Evolutionary conservation across 257 asterid species (phyloP).

Genomic region (Avicennia marina): DNA sequence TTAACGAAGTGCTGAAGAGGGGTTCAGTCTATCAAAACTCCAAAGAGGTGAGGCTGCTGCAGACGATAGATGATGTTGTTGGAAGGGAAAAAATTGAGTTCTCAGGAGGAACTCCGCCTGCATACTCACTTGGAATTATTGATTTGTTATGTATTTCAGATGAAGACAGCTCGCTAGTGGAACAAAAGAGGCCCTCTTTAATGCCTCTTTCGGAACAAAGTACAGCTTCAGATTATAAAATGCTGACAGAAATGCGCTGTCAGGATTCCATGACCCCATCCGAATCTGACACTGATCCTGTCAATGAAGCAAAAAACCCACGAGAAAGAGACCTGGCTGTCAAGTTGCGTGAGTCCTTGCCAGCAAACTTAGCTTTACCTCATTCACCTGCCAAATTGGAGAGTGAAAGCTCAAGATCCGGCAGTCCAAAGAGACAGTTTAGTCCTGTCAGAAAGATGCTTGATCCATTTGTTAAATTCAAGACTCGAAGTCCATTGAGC

Average conservation of each 20-base stretch:
- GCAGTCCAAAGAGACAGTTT: slow-evolving; percentile 46
- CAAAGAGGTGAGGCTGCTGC: slow-evolving; percentile 36
- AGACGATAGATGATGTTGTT: slow-evolving; percentile 26
- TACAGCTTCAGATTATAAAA: slow-evolving; percentile 20
- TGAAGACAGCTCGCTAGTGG: slow-evolving; percentile 42
- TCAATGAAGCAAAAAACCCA: slow-evolving; percentile 13
- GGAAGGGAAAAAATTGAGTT: slow-evolving; percentile 74
- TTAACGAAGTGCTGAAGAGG: slow-evolving; percentile 43
- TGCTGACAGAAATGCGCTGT: slow-evolving; percentile 16
- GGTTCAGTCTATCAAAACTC: slow-evolving; percentile 81
- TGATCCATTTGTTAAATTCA: slow-evolving; percentile 69
- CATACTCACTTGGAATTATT: slow-evolving; percentile 52
- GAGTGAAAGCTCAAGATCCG: slow-evolving; percentile 38
- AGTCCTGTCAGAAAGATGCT: slow-evolving; percentile 48
- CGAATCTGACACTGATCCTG: slow-evolving; percentile 19
- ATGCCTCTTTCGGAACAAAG: slow-evolving; percentile 43
- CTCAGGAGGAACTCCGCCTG: slow-evolving; percentile 36
- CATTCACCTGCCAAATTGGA: slow-evolving; percentile 65
- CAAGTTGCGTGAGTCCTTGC: slow-evolving; percentile 52
- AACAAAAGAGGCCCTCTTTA: slow-evolving; percentile 31
- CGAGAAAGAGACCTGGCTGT: slow-evolving; percentile 25
- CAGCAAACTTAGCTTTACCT: slow-evolving; percentile 57
- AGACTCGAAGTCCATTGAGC: slow-evolving; percentile 46
- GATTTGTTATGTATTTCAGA: slow-evolving; percentile 66
- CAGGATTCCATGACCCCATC: slow-evolving; percentile 19